phyloP scores from a whole-genome alignment of 2,329 filamentous ascomycete species.

The Fusarium sp. region DNA sequence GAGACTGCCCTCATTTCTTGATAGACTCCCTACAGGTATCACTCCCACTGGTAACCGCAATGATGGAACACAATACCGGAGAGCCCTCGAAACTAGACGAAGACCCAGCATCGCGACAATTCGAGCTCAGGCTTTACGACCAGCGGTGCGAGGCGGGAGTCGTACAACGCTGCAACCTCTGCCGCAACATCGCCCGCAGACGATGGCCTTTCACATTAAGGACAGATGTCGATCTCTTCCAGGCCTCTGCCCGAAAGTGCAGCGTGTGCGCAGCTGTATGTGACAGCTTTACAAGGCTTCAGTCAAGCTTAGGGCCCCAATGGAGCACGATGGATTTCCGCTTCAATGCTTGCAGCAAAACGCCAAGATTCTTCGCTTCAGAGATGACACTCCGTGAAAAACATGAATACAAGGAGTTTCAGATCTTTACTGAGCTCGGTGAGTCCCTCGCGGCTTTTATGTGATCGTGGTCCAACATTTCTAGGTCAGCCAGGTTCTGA shows the following conservation, averaged over 20 bases:
- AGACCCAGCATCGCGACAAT: background rate
- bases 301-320: background rate
- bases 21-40: background rate
- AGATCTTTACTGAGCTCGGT: background rate
- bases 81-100: background rate
- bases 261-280: background rate
- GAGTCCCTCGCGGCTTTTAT: background rate
- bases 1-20: background rate
- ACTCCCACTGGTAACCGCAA: background rate
- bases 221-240: background rate
- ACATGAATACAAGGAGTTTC: background rate
- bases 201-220: background rate
- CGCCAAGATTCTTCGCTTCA: background rate
- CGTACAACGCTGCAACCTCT: background rate
- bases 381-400: background rate
- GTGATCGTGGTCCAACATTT: background rate
- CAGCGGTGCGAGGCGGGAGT: background rate
- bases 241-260: background rate
- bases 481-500: background rate
- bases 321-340: background rate
- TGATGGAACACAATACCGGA: background rate
- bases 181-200: background rate
- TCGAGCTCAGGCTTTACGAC: background rate
- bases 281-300: background rate
- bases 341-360: background rate